These are phyloP conservation scores for Adansonia gregorii DNA, from an alignment of 441 rosid genomes.

Conservation along the genomic window DNA sequence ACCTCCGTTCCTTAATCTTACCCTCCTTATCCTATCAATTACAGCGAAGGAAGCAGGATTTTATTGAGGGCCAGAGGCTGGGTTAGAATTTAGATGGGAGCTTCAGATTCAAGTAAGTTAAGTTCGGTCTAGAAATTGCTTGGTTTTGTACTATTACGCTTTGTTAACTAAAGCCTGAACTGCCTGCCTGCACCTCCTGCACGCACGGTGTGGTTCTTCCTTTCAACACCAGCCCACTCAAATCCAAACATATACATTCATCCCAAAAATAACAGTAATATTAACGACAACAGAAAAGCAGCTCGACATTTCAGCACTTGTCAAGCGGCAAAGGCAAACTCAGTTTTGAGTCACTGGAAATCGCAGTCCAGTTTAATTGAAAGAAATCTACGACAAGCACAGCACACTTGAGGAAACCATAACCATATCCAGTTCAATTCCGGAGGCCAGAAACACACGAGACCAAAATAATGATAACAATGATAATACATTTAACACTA, in stretches of 20 bases:
- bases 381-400: conserved; percentile 2
- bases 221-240: background rate
- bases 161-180: background rate
- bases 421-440: background rate
- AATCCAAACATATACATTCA: background rate
- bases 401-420: background rate
- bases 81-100: background rate
- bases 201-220: background rate
- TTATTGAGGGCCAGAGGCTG: too few relatives aligned
- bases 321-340: background rate
- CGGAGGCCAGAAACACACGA: background rate
- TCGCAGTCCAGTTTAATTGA: background rate
- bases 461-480: background rate
- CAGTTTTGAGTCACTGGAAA: background rate
- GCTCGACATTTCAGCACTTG: conserved; percentile 6
- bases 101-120: background rate
- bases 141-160: background rate
- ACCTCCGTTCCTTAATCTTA: background rate
- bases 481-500: background rate
- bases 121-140: background rate
- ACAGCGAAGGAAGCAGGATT: background rate
- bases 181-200: background rate
- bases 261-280: background rate
- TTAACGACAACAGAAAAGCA: background rate
- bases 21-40: background rate